These are phyloP conservation scores for Penicillium brasilianum DNA, from an alignment of 2,329 filamentous ascomycete species.

Conservation along the genomic window DNA sequence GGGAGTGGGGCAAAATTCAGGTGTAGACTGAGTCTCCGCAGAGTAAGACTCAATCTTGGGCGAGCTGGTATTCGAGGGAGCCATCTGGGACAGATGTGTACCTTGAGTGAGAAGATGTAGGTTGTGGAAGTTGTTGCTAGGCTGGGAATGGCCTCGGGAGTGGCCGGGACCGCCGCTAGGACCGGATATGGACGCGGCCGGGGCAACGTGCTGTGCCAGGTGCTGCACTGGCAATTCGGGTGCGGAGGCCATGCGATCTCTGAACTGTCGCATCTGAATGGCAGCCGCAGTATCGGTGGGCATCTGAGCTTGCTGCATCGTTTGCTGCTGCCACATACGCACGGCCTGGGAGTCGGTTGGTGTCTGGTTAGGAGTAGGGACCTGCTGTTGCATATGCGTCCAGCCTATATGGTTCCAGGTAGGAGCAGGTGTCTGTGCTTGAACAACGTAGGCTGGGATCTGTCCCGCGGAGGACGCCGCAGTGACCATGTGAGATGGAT, in stretches of 20 bases:
- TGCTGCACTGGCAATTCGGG: constrained; percentile 39
- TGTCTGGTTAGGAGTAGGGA: constrained; percentile 27
- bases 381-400: constrained; percentile 34
- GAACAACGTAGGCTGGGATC: constrained; percentile 36
- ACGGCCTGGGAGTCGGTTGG: constrained; percentile 30
- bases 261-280: constrained; percentile 35
- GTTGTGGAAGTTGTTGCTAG: constrained; percentile 27
- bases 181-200: constrained; percentile 28
- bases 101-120: constrained; percentile 30
- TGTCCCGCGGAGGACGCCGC: constrained; percentile 28
- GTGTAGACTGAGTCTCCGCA: constrained; percentile 38
- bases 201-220: constrained; percentile 12
- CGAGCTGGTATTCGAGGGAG: constrained; percentile 23
- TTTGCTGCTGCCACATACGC: constrained; percentile 35
- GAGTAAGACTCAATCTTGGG: constrained; percentile 32
- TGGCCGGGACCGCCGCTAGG: constrained; percentile 24
- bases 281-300: constrained; percentile 18
- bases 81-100: constrained; percentile 24
- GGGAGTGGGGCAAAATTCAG: constrained; percentile 41
- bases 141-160: constrained; percentile 31
- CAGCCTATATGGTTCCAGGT: constrained; percentile 28
- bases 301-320: constrained; percentile 34
- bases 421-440: constrained; percentile 25
- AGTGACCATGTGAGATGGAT: constrained; percentile 30
- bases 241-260: constrained; percentile 42